Base-by-base conservation (phyloP, 2,329 filamentous ascomycete genomes). In the Blastomyces percursus region DNA sequence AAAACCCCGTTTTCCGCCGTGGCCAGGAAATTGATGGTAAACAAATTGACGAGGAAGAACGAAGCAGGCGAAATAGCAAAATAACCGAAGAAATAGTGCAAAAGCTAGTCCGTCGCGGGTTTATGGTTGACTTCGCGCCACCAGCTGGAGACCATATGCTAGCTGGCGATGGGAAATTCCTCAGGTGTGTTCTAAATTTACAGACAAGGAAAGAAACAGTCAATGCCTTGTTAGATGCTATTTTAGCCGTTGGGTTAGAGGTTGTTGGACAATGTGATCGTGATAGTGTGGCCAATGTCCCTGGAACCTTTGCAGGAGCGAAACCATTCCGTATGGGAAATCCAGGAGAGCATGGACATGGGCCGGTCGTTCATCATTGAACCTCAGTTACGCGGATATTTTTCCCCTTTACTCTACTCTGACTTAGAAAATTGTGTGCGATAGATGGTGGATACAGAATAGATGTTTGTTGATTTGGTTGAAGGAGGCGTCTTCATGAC, bases 61-160 rank as follows among this genome's bases (percentile, higher is more conserved):
- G 74, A 67, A 66, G 72, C 66, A 75, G 78, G 62, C 73, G 71
- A 60, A 88, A 87, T 71, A 81, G 81, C 60, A 76, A 73, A 67
- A 71, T 79, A 6, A 89, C 86, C 4, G 79, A 79, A 66, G 73
- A 75, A 48, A 80, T 89, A 57, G 80, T 81, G 6, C 74, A 77
- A 63, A 75, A 72, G 35, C 74, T 90, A 67, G 78, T 88, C 52
- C 66, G 68, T 16, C 79, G 79, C 66, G 87, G 87, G 0, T 89
- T 87, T 68, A 89, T 90, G 86, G 78, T 88, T 65, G 87, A 87
- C 72, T 86, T 81, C 76, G 84, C 84, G 54, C 83, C 83, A 3
- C 76, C 77, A 0, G 75, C 72, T 62, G 71, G 78, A 61, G 80
- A 78, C 66, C 76, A 76, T 21, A 74, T 77, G 35, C 82, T 81